These are phyloP conservation scores for Cercospora berteroae DNA, from an alignment of 2,329 filamentous ascomycete species.

Conservation along the genomic window DNA sequence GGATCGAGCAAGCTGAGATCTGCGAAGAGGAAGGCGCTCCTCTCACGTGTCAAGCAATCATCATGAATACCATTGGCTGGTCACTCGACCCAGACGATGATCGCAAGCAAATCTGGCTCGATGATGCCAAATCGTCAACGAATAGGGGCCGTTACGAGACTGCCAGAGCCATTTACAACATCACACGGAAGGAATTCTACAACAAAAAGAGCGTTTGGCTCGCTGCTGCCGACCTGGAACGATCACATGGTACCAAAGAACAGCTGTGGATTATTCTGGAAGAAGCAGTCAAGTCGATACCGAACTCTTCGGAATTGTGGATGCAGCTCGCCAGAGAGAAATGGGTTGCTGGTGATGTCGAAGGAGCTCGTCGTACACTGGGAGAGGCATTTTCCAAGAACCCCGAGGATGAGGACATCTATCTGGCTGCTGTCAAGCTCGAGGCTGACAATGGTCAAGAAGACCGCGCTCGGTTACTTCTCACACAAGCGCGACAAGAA, in stretches of 20 bases:
- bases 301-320: constrained; percentile 88
- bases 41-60: constrained; percentile 83
- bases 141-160: constrained; percentile 82
- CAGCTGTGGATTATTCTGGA: constrained; percentile 81
- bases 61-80: constrained; percentile 90
- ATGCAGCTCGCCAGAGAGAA: constrained; percentile 94
- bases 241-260: constrained; percentile 81
- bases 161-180: constrained; percentile 88
- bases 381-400: constrained; percentile 91
- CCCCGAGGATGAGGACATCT: constrained; percentile 96
- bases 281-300: constrained; percentile 90
- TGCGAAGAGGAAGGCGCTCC: constrained; percentile 90
- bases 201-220: constrained; percentile 87
- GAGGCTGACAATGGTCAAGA: constrained; percentile 85
- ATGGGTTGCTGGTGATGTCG: constrained; percentile 82
- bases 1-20: constrained; percentile 91
- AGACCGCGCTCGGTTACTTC: constrained; percentile 76
- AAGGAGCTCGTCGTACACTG: constrained; percentile 81
- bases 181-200: constrained; percentile 83
- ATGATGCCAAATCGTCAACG: constrained; percentile 82
- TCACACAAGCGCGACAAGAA: constrained; percentile 79
- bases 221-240: constrained; percentile 85
- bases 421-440: constrained; percentile 92
- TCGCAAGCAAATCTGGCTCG: constrained; percentile 91
- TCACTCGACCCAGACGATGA: constrained; percentile 94